These are phyloP conservation scores for Gossypium anomalum DNA, from an alignment of 345 rosid species.

Conservation along the genomic window DNA sequence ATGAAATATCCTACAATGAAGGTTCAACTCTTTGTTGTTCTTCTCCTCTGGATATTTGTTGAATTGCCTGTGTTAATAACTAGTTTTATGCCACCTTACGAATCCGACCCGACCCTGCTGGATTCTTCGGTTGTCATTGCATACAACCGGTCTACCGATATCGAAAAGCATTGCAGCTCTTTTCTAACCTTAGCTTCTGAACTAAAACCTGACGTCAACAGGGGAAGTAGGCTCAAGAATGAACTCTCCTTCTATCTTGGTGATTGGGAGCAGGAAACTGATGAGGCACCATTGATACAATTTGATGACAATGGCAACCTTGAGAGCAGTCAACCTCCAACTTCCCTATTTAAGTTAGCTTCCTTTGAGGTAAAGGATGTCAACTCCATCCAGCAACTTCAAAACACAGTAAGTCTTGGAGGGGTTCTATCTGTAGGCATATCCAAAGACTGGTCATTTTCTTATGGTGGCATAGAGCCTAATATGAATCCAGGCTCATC, in stretches of 20 bases:
- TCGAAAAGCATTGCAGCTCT: conserved; percentile 6
- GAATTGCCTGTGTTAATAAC: background rate
- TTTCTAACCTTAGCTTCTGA: background rate
- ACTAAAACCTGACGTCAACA: background rate
- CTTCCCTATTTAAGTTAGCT: background rate
- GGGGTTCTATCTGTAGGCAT: conserved; percentile 5
- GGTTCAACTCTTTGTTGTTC: background rate
- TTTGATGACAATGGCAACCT: background rate
- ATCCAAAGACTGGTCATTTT: background rate
- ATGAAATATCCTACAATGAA: background rate
- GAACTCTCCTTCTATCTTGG: conserved; percentile 9
- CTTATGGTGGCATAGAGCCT: background rate
- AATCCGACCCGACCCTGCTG: background rate
- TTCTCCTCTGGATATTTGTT: background rate
- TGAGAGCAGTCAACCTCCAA: background rate
- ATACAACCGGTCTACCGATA: background rate
- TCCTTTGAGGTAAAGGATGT: conserved; percentile 4
- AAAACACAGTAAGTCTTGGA: conserved; percentile 8
- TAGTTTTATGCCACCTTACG: background rate
- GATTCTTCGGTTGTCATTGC: background rate
- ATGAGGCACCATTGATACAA: conserved; percentile 2
- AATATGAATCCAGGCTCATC: background rate
- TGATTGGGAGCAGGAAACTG: conserved; percentile 6
- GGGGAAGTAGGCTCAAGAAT: conserved; percentile 3
- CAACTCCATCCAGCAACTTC: background rate